phyloP scores from a whole-genome alignment of 257 asterid species.

The Fraxinus americana region DNA sequence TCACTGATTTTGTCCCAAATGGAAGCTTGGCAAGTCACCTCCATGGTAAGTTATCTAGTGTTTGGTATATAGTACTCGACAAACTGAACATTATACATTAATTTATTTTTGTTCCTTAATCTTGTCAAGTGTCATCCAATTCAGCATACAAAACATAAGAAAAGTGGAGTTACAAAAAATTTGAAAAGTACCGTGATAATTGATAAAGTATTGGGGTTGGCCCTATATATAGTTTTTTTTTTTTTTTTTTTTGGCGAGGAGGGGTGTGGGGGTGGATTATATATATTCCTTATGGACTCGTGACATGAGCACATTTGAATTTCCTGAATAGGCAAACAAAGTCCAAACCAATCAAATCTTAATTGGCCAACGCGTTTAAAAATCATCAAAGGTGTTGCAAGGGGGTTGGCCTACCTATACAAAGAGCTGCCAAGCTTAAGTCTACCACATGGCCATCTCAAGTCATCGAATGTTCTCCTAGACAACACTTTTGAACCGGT shows the following conservation, averaged over 20 bases:
- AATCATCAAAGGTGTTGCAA: conserved; percentile 62
- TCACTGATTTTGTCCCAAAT: conserved; percentile 43
- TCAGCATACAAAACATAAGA: background rate
- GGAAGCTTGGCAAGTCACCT: conserved; percentile 69
- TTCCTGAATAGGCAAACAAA: conserved; percentile 38
- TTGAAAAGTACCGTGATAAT: background rate
- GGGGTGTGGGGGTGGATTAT: too few relatives aligned
- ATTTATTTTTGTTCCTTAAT: background rate
- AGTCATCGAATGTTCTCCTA: conserved; percentile 62
- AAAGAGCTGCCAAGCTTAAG: conserved; percentile 40
- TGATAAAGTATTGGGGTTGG: background rate
- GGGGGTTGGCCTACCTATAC: conserved; percentile 49
- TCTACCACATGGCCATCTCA: conserved; percentile 65
- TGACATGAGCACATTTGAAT: background rate
- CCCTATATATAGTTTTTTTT: background rate
- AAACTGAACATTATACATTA: background rate
- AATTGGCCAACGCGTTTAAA: conserved; percentile 60
- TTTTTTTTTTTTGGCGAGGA: too few relatives aligned
- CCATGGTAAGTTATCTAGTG: conserved; percentile 45
- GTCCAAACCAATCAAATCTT: conserved; percentile 38
- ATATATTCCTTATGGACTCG: background rate
- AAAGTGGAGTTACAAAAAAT: too few relatives aligned
- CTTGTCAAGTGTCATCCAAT: background rate
- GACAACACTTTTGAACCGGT: conserved; percentile 38
- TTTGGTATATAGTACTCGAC: background rate